Percentiles rank a stretch among this genome's conserved stretches.
phyloP scores from a whole-genome alignment of 2,329 filamentous ascomycete genomes.

The Apiospora arundinis region DNA sequence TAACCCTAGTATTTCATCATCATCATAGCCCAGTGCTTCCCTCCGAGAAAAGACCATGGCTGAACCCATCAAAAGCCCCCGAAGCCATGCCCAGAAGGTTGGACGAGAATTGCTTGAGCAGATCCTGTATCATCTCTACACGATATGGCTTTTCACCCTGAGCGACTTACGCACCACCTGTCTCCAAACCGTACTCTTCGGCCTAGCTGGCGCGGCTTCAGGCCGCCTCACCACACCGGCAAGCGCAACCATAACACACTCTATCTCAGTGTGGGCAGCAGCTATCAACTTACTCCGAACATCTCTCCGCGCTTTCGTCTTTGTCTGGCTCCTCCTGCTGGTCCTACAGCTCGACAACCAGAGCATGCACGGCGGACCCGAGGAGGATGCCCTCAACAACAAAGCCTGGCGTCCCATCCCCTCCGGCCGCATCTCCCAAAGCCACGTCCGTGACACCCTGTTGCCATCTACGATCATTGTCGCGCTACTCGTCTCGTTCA shows the following conservation, averaged over 20 bases:
- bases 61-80: background rate
- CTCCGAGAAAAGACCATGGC: background rate
- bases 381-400: constrained; percentile 8
- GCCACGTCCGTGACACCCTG: background rate
- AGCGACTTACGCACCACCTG: background rate
- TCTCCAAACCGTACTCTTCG: background rate
- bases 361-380: background rate
- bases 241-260: background rate
- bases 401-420: background rate
- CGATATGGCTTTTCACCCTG: background rate
- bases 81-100: too few species aligned
- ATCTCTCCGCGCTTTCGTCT: background rate
- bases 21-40: too few species aligned
- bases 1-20: too few species aligned
- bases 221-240: background rate
- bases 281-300: background rate
- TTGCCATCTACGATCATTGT: background rate
- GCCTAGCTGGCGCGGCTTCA: background rate
- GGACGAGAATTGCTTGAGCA: background rate
- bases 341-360: background rate
- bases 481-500: background rate
- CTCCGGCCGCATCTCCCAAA: background rate
- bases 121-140: background rate
- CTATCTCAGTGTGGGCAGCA: background rate
- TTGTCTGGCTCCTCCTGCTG: background rate